These are phyloP conservation scores for Gardenia jasminoides DNA, from an alignment of 257 asterid species.

Conservation along the genomic window DNA sequence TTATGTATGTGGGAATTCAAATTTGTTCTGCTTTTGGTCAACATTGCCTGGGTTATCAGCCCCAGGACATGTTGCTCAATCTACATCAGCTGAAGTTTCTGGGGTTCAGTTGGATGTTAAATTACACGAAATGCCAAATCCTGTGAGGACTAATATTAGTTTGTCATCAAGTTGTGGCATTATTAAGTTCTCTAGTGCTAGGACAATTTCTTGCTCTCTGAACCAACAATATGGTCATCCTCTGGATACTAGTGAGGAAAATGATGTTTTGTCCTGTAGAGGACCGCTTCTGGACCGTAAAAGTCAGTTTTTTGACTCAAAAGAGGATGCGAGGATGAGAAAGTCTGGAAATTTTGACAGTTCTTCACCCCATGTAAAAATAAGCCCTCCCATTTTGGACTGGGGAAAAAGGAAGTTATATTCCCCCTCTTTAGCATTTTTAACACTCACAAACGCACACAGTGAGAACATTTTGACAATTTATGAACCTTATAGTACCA, in stretches of 20 bases:
- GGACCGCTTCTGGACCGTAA: conserved; percentile 32
- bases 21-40: conserved; percentile 66
- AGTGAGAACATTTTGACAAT: conserved; percentile 40
- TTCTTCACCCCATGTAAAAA: conserved; percentile 50
- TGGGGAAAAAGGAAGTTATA: conserved; percentile 69
- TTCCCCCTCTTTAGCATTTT: conserved; percentile 54
- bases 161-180: conserved; percentile 38
- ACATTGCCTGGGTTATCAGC: conserved; percentile 44
- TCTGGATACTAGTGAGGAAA: conserved; percentile 13
- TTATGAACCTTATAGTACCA: conserved; percentile 61
- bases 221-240: conserved; percentile 33
- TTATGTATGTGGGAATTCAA: conserved; percentile 44
- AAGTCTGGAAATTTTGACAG: conserved; percentile 33
- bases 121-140: conserved; percentile 29
- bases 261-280: conserved; percentile 38
- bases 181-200: conserved; percentile 49
- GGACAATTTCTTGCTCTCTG: conserved; percentile 51
- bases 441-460: conserved; percentile 58
- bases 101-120: conserved; percentile 26
- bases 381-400: conserved; percentile 57
- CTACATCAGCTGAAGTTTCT: conserved; percentile 28
- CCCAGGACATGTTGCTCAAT: conserved; percentile 23
- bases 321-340: conserved; percentile 22
- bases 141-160: conserved; percentile 34
- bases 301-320: conserved; percentile 24